Base-by-base conservation (phyloP, 495 filamentous ascomycete genomes). In the Xylaria flabelliformis region DNA sequence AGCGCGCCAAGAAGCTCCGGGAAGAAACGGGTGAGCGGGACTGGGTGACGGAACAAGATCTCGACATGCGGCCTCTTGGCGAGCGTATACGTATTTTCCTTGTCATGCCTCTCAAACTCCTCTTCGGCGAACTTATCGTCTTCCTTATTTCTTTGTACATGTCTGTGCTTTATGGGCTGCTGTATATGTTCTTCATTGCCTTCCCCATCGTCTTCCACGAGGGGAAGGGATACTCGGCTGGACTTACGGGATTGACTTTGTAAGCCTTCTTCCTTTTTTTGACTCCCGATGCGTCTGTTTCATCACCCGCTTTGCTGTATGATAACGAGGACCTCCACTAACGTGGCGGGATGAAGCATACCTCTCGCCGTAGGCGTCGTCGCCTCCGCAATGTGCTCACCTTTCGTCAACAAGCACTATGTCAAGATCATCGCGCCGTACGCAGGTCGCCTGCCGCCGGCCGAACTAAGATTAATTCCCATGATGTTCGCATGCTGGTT, bases 401-500 rank as follows among this genome's bases (percentile, higher is more conserved):
- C 92, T 0, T 72, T 91, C 0, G 89, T 94, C 72, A 96, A 94
- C 85, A 90, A 87, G 46, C 89, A 93, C 81, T 96, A 95, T 80
- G 82, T 94, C 69, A 89, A 83, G 64, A 75, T 91, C 24, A 84
- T 85, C 36, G 65, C 76, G 1, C 86, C 90, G 74, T 83, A 90
- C 79, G 84, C 87, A 74, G 91, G 91, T 72, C 67, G 56, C 13
- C 87, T 88, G 55, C 93, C 93, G 2, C 92, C 92, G 2, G 89
- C 93, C 15, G 93, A 97, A 77, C 81, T 86, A 12, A 89, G 93
- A 55, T 84, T 97, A 10, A 91, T 94, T 66, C 92, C 93, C 15
- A 95, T 95, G 92, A 95, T 97, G 93, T 77, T 85, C 24, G 90
- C 89, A 36, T 95, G 93, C 85, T 95, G 92, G 92, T 86, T 88